Evolutionary conservation across 441 rosid genomes (phyloP).

Genomic region (Codiaeum variegatum): DNA sequence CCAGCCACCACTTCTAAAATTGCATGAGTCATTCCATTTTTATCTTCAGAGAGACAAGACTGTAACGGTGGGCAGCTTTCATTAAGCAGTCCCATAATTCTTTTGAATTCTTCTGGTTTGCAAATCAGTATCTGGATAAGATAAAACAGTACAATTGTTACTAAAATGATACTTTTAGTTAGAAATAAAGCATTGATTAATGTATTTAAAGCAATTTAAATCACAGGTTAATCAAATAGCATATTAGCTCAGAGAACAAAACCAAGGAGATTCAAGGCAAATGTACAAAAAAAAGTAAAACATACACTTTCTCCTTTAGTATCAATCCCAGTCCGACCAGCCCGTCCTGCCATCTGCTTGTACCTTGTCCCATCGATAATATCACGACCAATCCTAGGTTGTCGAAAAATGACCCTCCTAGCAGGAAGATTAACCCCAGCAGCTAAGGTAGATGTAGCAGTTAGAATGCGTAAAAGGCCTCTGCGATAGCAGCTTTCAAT

Average conservation of each 20-base stretch:
- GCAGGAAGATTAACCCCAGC: slow-evolving; percentile 99
- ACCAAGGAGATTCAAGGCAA: slow-evolving; percentile 3
- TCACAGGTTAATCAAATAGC: neutral
- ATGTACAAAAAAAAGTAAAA: slow-evolving; percentile 19
- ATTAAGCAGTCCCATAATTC: slow-evolving; percentile 74
- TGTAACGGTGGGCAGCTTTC: slow-evolving; percentile 85
- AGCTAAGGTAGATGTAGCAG: slow-evolving; percentile 98
- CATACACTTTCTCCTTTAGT: slow-evolving; percentile 98
- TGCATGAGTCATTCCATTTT: slow-evolving; percentile 99
- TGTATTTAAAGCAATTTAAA: neutral
- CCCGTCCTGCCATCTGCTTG: slow-evolving; percentile 98
- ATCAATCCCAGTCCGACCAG: slow-evolving; percentile 98
- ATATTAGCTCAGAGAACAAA: slow-evolving; percentile 7
- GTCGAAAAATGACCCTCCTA: slow-evolving; percentile 96
- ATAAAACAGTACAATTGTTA: slow-evolving; percentile 14
- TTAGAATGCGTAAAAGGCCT: slow-evolving; percentile 85
- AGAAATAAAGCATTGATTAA: neutral
- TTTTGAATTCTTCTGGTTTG: slow-evolving; percentile 80
- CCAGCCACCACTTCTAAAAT: slow-evolving; percentile 99
- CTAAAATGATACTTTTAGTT: slow-evolving; percentile 2
- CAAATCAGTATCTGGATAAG: slow-evolving; percentile 76
- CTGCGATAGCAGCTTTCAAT: slow-evolving; percentile 89
- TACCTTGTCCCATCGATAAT: slow-evolving; percentile 96
- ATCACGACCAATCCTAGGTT: slow-evolving; percentile 94
- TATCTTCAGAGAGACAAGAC: slow-evolving; percentile 97